A percentile compares a stretch with the other conserved stretches of the same genome.
Evolutionary conservation across 352 stramenopile genomes (phyloP).

Genomic region (Pythium pyrilobum): DNA sequence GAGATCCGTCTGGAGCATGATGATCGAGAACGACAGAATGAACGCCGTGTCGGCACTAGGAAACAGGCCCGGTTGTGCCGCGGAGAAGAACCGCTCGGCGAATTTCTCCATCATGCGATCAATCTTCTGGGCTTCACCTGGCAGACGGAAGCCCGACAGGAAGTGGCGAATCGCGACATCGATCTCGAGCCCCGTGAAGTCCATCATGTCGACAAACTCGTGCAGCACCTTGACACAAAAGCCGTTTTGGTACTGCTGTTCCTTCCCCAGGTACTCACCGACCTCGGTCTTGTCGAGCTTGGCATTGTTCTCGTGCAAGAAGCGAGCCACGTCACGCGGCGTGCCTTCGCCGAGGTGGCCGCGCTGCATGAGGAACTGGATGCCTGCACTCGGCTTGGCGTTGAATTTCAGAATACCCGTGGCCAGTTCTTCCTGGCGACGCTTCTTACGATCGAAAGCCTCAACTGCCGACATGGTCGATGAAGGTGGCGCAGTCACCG

Average conservation of each 20-base stretch:
- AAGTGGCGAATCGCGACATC: conserved; percentile 98
- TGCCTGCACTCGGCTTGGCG: conserved; percentile 90
- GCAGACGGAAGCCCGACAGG: conserved; percentile 96
- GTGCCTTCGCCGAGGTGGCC: conserved; percentile 91
- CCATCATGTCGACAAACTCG: conserved; percentile 95
- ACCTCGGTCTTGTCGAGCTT: conserved; percentile 96
- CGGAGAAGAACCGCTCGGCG: conserved; percentile 88
- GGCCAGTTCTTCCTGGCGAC: conserved; percentile 94
- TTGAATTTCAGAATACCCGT: conserved; percentile 98
- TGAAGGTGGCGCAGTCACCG: conserved; percentile 12
- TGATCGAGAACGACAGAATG: conserved; percentile 95
- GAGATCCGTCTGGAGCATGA: conserved; percentile 92
- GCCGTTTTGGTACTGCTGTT: conserved; percentile 93
- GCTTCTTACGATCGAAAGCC: conserved; percentile 97
- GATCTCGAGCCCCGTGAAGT: conserved; percentile 94
- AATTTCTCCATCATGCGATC: conserved; percentile 99
- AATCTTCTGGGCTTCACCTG: conserved; percentile 99
- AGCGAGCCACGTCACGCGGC: conserved; percentile 91
- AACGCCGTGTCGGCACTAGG: conserved; percentile 96
- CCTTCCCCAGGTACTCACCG: conserved; percentile 97
- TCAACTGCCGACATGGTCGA: conserved; percentile 85
- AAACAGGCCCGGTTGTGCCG: conserved; percentile 82
- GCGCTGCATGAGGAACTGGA: conserved; percentile 89
- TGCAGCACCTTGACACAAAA: conserved; percentile 93
- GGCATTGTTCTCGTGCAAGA: conserved; percentile 90